phyloP scores from a whole-genome alignment of 768 basidiomycete species.

The Mycena vulgaris region DNA sequence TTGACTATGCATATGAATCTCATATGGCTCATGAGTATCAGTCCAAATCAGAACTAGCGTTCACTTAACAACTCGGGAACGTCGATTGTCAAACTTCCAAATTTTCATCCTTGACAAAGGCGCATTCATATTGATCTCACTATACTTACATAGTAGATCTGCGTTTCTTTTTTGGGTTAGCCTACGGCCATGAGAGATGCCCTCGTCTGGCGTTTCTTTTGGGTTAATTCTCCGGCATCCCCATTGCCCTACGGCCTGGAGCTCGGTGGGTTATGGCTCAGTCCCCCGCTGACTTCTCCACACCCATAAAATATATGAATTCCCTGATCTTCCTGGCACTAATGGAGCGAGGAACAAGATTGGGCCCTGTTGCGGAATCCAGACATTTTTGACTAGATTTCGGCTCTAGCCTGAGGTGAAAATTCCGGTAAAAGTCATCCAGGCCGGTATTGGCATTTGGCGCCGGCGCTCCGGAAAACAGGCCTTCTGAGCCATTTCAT shows the following conservation, averaged over 20 bases:
- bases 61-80: constrained; percentile 3
- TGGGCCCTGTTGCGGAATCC: background rate
- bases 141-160: constrained; percentile 1
- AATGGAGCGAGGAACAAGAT: background rate
- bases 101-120: background rate
- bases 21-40: background rate
- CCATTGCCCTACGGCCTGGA: constrained; percentile 2
- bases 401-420: constrained; percentile 1
- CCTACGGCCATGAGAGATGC: background rate
- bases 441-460: constrained; percentile 1
- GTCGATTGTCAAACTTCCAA: constrained; percentile 2
- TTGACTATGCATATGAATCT: constrained; percentile 4
- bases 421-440: background rate
- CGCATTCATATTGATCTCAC: constrained; percentile 2
- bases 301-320: constrained; percentile 1
- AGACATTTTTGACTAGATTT: constrained; percentile 1
- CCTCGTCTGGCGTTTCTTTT: constrained; percentile 4
- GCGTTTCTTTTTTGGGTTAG: background rate
- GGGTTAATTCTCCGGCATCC: constrained; percentile 1
- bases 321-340: background rate
- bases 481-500: constrained; percentile 1
- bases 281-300: background rate
- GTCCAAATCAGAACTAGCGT: constrained; percentile 1
- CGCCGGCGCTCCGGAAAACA: background rate
- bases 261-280: background rate